phyloP scores from a whole-genome alignment of 1,284 basidiomycete species.

The Apiotrichum brassicae region DNA sequence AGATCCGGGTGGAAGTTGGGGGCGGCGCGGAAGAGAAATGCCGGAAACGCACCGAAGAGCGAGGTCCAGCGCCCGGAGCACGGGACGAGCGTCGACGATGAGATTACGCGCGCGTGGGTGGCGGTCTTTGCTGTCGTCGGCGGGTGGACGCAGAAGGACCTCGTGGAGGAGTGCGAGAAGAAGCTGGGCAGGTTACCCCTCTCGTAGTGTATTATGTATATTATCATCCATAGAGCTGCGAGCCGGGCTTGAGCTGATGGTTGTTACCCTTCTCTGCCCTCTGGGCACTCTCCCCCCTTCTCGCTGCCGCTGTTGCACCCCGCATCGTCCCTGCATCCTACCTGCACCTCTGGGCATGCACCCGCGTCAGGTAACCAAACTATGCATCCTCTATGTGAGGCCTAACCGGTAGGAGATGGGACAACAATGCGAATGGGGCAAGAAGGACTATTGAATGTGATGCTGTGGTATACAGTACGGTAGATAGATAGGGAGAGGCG shows the following conservation, averaged over 20 bases:
- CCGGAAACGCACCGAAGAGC: slow-evolving; percentile 5
- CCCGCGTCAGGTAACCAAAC: too few relatives aligned
- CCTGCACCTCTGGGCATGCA: too few relatives aligned
- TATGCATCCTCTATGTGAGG: too few relatives aligned
- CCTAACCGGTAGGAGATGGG: neutral
- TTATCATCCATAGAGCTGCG: too few relatives aligned
- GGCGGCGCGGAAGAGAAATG: neutral
- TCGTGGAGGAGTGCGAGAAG: slow-evolving; percentile 66
- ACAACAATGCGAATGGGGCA: neutral
- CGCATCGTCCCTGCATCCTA: too few relatives aligned
- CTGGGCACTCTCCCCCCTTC: too few relatives aligned
- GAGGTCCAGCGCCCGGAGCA: neutral
- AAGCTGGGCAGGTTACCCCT: slow-evolving; percentile 19
- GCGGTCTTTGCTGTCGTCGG: slow-evolving; percentile 64
- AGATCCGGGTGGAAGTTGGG: neutral
- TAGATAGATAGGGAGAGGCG: too few relatives aligned
- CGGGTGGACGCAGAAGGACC: slow-evolving; percentile 78
- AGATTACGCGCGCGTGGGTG: slow-evolving; percentile 63
- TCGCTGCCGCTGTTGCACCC: too few relatives aligned
- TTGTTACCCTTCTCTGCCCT: too few relatives aligned
- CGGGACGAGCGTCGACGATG: slow-evolving; percentile 29
- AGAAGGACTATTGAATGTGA: too few relatives aligned
- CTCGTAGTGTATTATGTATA: neutral
- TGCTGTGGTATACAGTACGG: too few relatives aligned
- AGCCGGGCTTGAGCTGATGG: too few relatives aligned